A percentile compares a stretch with the other conserved stretches of the same genome.
Conservation (phyloP, 306 rosid species). For the Dalbergia oliveri region DNA sequence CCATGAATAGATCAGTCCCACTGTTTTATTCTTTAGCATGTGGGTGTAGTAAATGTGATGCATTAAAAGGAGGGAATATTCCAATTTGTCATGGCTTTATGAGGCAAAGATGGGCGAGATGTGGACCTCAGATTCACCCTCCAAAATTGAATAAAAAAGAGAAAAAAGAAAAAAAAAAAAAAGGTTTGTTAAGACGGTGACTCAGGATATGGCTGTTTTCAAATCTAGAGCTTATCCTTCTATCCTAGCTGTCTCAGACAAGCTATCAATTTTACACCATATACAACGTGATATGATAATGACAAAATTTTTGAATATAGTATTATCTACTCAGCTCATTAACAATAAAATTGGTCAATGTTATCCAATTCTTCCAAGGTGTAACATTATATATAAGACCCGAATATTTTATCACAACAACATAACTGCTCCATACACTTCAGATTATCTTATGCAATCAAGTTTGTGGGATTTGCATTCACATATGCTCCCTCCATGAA, state of each 20-base stretch:
- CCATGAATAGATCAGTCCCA: not conserved
- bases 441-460: not conserved
- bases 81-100: constrained; percentile 69
- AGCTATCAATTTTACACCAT: constrained; percentile 60
- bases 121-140: constrained; percentile 58
- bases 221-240: constrained; percentile 78
- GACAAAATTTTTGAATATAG: constrained; percentile 50
- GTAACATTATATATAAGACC: constrained; percentile 12
- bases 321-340: not conserved
- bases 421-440: constrained; percentile 22
- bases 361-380: constrained; percentile 25
- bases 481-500: constrained; percentile 20
- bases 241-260: constrained; percentile 54
- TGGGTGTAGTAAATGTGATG: not conserved
- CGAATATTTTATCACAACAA: not conserved
- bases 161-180: not conserved
- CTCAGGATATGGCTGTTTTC: constrained; percentile 67
- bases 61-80: constrained; percentile 52
- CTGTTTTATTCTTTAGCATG: not conserved
- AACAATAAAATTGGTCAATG: constrained; percentile 35
- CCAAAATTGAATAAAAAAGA: not conserved
- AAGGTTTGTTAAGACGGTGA: constrained; percentile 49
- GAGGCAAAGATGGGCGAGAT: constrained; percentile 69
- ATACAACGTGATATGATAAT: constrained; percentile 52
- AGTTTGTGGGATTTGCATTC: not conserved